A percentile compares a stretch with the other conserved stretches of the same genome.
Conservation (phyloP, 83 land plant species). For the Larix sibirica region DNA sequence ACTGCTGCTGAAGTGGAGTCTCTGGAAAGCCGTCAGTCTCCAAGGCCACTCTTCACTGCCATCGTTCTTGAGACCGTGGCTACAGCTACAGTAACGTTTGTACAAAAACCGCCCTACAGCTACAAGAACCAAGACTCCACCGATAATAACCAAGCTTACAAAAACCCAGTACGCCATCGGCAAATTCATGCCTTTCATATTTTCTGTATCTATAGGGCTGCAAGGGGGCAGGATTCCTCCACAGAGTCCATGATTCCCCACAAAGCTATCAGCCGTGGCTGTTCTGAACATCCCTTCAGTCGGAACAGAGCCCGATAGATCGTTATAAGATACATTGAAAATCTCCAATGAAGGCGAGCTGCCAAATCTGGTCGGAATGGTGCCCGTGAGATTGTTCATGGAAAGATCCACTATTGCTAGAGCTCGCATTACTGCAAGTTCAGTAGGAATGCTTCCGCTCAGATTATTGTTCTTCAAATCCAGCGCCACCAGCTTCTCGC, state of each 20-base stretch:
- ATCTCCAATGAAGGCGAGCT: too few relatives aligned
- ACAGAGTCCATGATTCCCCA: conserved; percentile 65
- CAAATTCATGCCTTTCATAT: not conserved
- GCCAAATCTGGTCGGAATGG: conserved; percentile 39
- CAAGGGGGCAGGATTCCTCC: conserved; percentile 73
- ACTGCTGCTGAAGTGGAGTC: conserved; percentile 55
- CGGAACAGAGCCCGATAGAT: conserved; percentile 67
- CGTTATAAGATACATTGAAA: conserved; percentile 25
- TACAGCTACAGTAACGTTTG: conserved; percentile 36
- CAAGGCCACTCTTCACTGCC: conserved; percentile 65
- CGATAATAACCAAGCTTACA: conserved; percentile 30
- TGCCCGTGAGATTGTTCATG: conserved; percentile 62
- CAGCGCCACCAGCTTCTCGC: conserved; percentile 33
- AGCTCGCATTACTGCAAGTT: conserved; percentile 45
- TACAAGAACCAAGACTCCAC: conserved; percentile 19
- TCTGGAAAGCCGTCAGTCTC: conserved; percentile 74
- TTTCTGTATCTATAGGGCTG: not conserved
- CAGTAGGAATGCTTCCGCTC: conserved; percentile 59
- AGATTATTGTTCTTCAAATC: conserved; percentile 37
- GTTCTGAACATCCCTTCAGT: conserved; percentile 58
- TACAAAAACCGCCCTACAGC: conserved; percentile 43
- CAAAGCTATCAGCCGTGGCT: conserved; percentile 60
- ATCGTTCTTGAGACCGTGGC: conserved; percentile 13
- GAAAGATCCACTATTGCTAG: conserved; percentile 53
- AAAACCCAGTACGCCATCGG: conserved; percentile 41